Evolutionary conservation across 2,329 filamentous ascomycete species (phyloP).

Genomic region (Ophiostoma piceae): DNA sequence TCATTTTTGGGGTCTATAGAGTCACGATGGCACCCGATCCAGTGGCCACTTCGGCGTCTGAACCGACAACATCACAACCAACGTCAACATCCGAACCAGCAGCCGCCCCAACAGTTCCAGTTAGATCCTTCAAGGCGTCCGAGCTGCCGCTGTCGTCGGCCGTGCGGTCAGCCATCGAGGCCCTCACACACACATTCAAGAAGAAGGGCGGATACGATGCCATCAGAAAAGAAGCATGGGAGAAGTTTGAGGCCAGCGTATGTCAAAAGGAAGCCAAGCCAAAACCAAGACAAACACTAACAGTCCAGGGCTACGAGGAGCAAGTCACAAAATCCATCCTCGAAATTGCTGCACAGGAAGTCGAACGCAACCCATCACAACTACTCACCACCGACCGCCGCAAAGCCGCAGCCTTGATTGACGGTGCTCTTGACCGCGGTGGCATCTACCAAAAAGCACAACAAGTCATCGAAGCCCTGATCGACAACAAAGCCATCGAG

Average conservation of each 20-base stretch:
- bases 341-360: conserved; percentile 65
- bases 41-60: background rate
- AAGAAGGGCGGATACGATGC: conserved; percentile 80
- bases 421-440: conserved; percentile 70
- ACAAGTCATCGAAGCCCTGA: conserved; percentile 60
- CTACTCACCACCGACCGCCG: conserved; percentile 68
- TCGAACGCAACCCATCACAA: conserved; percentile 66
- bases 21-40: background rate
- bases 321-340: conserved; percentile 62
- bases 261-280: conserved; percentile 28
- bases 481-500: conserved; percentile 64
- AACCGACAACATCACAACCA: background rate
- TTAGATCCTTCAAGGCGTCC: conserved; percentile 55
- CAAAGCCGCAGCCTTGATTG: conserved; percentile 69
- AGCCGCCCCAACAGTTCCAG: background rate
- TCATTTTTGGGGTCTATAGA: background rate
- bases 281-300: background rate
- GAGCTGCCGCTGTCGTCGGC: conserved; percentile 69
- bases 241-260: conserved; percentile 67
- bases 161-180: conserved; percentile 69
- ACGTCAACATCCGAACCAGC: background rate
- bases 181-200: conserved; percentile 73
- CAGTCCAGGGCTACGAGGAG: conserved; percentile 59
- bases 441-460: conserved; percentile 70
- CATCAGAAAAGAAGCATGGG: conserved; percentile 70